Conservation (phyloP, 169 alveolate species). For the Cryptosporidium bovis region DNA sequence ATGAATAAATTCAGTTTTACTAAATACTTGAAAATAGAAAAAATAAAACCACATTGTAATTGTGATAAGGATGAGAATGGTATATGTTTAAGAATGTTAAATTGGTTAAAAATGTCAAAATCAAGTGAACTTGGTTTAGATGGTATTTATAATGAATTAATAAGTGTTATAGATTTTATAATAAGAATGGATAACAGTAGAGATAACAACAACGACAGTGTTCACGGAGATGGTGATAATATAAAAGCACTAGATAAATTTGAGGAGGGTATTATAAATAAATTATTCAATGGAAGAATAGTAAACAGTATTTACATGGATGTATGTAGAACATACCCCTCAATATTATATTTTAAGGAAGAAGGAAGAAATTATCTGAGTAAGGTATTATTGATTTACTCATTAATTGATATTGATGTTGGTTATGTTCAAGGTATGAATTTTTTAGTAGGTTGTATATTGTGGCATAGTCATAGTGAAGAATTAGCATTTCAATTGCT, state of each 20-base stretch:
- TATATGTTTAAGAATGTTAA: constrained; percentile 44
- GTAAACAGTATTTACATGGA: constrained; percentile 72
- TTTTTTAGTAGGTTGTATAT: constrained; percentile 85
- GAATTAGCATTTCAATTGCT: constrained; percentile 84
- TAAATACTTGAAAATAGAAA: constrained; percentile 10
- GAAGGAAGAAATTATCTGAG: constrained; percentile 47
- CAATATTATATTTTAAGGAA: constrained; percentile 33
- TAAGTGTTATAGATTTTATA: constrained; percentile 19
- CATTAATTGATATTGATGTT: constrained; percentile 75
- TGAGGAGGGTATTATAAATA: constrained; percentile 7
- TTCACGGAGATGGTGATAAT: not conserved
- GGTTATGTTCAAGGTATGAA: constrained; percentile 90
- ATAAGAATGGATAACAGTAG: constrained; percentile 33
- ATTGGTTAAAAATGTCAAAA: constrained; percentile 38
- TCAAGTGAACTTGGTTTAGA: constrained; percentile 15
- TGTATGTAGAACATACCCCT: constrained; percentile 72
- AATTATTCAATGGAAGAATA: constrained; percentile 25
- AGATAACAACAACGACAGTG: not conserved
- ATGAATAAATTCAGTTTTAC: constrained; percentile 28
- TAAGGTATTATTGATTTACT: constrained; percentile 41
- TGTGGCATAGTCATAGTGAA: constrained; percentile 86
- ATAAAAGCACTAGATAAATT: not conserved
- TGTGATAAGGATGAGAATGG: constrained; percentile 56
- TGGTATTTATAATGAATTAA: constrained; percentile 27
- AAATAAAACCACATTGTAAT: constrained; percentile 43